Conservation (phyloP, 352 stramenopile species). For the Globisporangium middletonii region DNA sequence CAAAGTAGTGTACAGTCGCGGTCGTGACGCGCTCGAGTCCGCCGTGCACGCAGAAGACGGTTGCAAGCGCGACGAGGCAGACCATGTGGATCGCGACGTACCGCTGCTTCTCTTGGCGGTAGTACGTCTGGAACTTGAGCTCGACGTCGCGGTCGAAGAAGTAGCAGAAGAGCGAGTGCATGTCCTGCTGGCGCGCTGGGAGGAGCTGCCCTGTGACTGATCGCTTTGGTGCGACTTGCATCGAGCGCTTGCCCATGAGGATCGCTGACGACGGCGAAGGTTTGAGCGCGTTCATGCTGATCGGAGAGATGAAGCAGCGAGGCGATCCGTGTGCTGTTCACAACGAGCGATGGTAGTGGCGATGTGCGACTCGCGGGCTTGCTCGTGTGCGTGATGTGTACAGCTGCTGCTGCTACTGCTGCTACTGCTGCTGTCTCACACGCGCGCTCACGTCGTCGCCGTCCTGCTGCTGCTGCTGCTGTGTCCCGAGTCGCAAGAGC, state of each 20-base stretch:
- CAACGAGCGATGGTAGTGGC: no score
- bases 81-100: slow-evolving; percentile 29
- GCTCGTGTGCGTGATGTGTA: no score
- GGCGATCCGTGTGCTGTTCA: no score
- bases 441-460: no score
- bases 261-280: slow-evolving; percentile 2
- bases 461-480: no score
- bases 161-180: slow-evolving; percentile 34
- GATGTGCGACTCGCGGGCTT: no score
- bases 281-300: slow-evolving; percentile 2
- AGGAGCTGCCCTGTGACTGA: slow-evolving; percentile 19
- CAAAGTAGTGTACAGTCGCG: slow-evolving; percentile 13
- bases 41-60: slow-evolving; percentile 18
- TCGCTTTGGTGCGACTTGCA: slow-evolving; percentile 24
- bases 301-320: no score
- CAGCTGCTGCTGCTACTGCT: no score
- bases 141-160: slow-evolving; percentile 53
- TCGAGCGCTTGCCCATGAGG: slow-evolving; percentile 18
- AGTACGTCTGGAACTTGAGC: slow-evolving; percentile 59
- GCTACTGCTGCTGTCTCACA: no score
- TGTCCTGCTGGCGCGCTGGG: slow-evolving; percentile 30
- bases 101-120: slow-evolving; percentile 34
- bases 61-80: slow-evolving; percentile 18
- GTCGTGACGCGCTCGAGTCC: slow-evolving; percentile 13
- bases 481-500: no score